These are phyloP conservation scores for Cryphonectria carpinicola DNA, from an alignment of 2,329 filamentous ascomycete genomes.

Conservation along the genomic window DNA sequence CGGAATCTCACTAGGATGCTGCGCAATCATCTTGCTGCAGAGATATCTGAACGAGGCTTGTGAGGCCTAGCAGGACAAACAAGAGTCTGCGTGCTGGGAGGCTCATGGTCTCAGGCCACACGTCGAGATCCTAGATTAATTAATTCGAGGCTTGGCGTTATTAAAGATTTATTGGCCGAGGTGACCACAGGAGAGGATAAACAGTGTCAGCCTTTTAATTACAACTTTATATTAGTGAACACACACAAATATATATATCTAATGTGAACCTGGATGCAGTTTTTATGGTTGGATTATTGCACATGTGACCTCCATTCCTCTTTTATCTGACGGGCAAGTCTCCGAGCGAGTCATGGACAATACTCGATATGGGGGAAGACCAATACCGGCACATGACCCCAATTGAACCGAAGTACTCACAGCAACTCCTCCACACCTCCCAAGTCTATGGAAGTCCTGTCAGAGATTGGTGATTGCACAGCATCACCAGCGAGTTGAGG, in stretches of 20 bases:
- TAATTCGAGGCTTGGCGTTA: background rate
- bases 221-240: background rate
- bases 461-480: background rate
- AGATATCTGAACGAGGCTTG: conserved; percentile 7
- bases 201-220: background rate
- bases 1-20: background rate
- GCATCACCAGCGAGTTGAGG: background rate
- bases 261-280: background rate
- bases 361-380: background rate
- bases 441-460: background rate
- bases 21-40: background rate
- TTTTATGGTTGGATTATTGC: background rate
- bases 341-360: background rate
- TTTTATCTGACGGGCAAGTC: background rate
- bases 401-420: background rate
- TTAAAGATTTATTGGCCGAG: background rate
- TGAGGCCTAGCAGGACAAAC: background rate
- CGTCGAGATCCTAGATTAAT: background rate
- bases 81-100: background rate
- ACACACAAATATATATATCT: background rate
- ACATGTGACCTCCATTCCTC: background rate
- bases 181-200: background rate
- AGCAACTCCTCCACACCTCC: background rate
- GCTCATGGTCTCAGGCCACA: background rate
- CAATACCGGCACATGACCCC: background rate